Evolutionary conservation across 164 flowering plant genomes (phyloP).

Genomic region (Umbilicus rupestris): DNA sequence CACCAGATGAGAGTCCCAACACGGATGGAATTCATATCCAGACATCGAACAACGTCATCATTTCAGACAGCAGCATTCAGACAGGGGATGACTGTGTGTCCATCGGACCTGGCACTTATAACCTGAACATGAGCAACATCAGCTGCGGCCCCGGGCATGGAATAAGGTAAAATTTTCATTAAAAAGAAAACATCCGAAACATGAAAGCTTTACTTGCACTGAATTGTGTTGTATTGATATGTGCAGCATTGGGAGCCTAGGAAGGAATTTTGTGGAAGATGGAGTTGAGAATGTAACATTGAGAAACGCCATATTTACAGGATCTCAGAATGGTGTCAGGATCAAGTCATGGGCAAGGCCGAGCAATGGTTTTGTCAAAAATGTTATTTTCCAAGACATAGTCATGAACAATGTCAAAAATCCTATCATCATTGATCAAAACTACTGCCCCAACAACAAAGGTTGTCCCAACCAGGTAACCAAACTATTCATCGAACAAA

Average conservation of each 20-base stretch:
- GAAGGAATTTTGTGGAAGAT: conserved; percentile 14
- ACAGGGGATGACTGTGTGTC: conserved; percentile 58
- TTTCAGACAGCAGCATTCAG: conserved; percentile 16
- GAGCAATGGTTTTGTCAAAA: conserved; percentile 16
- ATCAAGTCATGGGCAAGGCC: conserved; percentile 27
- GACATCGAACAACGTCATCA: conserved; percentile 21
- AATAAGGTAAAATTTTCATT: conserved; percentile 20
- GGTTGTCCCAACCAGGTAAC: conserved; percentile 18
- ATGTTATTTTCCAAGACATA: conserved; percentile 14
- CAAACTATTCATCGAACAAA: background rate
- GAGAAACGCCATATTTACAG: conserved; percentile 13
- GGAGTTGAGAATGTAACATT: conserved; percentile 23
- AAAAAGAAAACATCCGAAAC: background rate
- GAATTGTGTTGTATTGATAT: background rate
- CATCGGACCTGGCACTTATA: conserved; percentile 37
- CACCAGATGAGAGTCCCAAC: conserved; percentile 41
- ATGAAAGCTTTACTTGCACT: background rate
- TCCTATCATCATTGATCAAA: conserved; percentile 26
- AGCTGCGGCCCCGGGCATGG: conserved; percentile 54
- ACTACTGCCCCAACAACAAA: conserved; percentile 21
- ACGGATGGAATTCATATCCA: conserved; percentile 51
- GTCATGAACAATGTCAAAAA: conserved; percentile 18
- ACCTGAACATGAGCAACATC: conserved; percentile 21
- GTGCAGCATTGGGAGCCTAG: conserved; percentile 27
- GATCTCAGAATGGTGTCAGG: conserved; percentile 23